Conservation (phyloP, 2,329 filamentous ascomycete genomes). For the Lojkania enalia region DNA sequence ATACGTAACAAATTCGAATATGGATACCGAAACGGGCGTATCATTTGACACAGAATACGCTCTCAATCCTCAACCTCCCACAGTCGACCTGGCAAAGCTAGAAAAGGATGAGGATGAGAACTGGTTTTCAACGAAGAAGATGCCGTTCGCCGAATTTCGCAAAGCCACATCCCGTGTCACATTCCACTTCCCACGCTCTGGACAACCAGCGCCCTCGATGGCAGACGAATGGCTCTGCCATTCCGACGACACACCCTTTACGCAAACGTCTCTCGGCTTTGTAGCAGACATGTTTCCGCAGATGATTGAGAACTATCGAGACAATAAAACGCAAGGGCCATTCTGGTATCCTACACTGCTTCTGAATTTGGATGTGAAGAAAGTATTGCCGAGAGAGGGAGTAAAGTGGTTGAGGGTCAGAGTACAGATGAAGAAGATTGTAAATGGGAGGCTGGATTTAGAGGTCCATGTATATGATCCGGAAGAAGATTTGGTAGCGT, state of each 20-base stretch:
- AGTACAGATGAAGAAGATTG: slow-evolving; percentile 66
- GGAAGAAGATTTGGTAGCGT: slow-evolving; percentile 64
- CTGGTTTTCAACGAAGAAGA: slow-evolving; percentile 51
- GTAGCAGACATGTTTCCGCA: slow-evolving; percentile 71
- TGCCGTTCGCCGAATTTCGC: slow-evolving; percentile 52
- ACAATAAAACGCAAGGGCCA: slow-evolving; percentile 34
- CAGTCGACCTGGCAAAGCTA: slow-evolving; percentile 50
- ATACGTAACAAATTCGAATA: slow-evolving; percentile 68
- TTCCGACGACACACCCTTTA: slow-evolving; percentile 63
- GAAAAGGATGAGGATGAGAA: slow-evolving; percentile 49
- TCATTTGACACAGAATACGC: slow-evolving; percentile 59
- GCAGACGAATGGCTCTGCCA: slow-evolving; percentile 71
- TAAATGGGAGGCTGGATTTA: slow-evolving; percentile 73
- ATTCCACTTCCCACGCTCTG: slow-evolving; percentile 56
- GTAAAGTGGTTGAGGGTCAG: slow-evolving; percentile 73
- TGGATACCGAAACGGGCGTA: slow-evolving; percentile 61
- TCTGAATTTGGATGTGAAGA: slow-evolving; percentile 78
- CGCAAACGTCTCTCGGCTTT: slow-evolving; percentile 65
- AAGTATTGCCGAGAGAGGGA: slow-evolving; percentile 66
- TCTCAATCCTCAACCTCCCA: slow-evolving; percentile 51
- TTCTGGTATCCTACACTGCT: slow-evolving; percentile 78
- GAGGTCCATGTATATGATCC: slow-evolving; percentile 70
- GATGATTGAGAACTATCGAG: slow-evolving; percentile 58
- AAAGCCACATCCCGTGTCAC: slow-evolving; percentile 57
- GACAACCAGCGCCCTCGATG: slow-evolving; percentile 45